Conservation (phyloP, 768 basidiomycete genomes). For the Leccinum sublutescens region DNA sequence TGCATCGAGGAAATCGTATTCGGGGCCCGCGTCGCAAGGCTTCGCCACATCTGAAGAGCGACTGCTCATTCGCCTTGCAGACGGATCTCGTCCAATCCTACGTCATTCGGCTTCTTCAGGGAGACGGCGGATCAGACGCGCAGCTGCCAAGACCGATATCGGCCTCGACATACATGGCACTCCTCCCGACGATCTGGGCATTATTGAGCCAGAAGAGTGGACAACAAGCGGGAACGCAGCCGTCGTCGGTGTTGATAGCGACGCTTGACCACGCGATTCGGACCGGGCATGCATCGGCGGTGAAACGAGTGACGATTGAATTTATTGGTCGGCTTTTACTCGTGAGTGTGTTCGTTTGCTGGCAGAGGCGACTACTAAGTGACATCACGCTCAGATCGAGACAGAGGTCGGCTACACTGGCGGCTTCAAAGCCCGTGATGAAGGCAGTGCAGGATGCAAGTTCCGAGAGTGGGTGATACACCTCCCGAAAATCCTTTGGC, state of each 20-base stretch:
- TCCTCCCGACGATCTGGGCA: slow-evolving; percentile 80
- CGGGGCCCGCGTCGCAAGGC: slow-evolving; percentile 14
- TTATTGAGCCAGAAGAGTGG: slow-evolving; percentile 52
- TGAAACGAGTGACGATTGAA: slow-evolving; percentile 67
- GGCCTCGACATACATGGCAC: slow-evolving; percentile 55
- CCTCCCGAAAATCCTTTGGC: slow-evolving; percentile 85
- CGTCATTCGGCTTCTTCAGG: slow-evolving; percentile 56
- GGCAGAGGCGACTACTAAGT: slow-evolving; percentile 2
- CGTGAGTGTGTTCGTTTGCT: slow-evolving; percentile 40
- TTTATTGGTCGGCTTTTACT: slow-evolving; percentile 72
- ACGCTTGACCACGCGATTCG: slow-evolving; percentile 65
- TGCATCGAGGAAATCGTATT: slow-evolving; percentile 9
- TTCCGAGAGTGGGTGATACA: slow-evolving; percentile 69
- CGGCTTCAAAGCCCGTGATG: slow-evolving; percentile 38
- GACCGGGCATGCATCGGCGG: slow-evolving; percentile 54
- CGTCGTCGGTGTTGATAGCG: slow-evolving; percentile 43
- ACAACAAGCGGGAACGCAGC: slow-evolving; percentile 15
- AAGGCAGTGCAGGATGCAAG: slow-evolving; percentile 24
- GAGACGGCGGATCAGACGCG: slow-evolving; percentile 40
- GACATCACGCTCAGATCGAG: slow-evolving; percentile 48
- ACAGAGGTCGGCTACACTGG: slow-evolving; percentile 54
- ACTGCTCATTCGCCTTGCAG: slow-evolving; percentile 36
- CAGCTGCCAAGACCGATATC: slow-evolving; percentile 54
- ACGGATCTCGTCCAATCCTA: slow-evolving; percentile 57
- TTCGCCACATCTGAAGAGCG: slow-evolving; percentile 16